phyloP scores from a whole-genome alignment of 2,329 filamentous ascomycete genomes.

The Fusarium veterinarium region DNA sequence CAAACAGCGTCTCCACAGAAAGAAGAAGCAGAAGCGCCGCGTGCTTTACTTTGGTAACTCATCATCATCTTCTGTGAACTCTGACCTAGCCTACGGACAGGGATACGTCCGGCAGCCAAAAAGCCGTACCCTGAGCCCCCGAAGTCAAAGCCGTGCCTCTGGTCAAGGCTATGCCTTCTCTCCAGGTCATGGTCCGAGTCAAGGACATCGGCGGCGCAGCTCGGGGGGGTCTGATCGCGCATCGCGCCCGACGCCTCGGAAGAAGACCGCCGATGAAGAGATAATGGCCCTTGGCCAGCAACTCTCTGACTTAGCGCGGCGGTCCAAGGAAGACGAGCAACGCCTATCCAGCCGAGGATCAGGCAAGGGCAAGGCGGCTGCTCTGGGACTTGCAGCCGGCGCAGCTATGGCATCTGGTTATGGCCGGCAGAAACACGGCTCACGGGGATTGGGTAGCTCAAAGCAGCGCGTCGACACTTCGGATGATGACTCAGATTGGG shows the following conservation, averaged over 20 bases:
- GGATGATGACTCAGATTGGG: slow-evolving; percentile 66
- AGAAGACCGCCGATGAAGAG: slow-evolving; percentile 65
- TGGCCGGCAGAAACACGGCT: slow-evolving; percentile 51
- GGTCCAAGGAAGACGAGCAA: slow-evolving; percentile 63
- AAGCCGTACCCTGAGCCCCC: slow-evolving; percentile 45
- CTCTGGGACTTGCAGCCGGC: slow-evolving; percentile 45
- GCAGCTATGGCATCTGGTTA: slow-evolving; percentile 55
- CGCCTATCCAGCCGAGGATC: slow-evolving; percentile 51
- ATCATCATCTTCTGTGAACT: slow-evolving; percentile 75
- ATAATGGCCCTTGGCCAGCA: slow-evolving; percentile 67
- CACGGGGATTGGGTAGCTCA: slow-evolving; percentile 55
- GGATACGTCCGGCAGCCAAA: slow-evolving; percentile 63
- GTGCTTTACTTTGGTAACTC: slow-evolving; percentile 71
- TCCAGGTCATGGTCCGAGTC: slow-evolving; percentile 17
- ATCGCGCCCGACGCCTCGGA: slow-evolving; percentile 31
- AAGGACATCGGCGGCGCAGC: slow-evolving; percentile 35
- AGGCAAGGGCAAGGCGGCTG: slow-evolving; percentile 39
- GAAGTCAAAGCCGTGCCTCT: slow-evolving; percentile 39
- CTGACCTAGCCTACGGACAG: slow-evolving; percentile 74
- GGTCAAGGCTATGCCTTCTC: slow-evolving; percentile 23
- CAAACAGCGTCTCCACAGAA: slow-evolving; percentile 53
- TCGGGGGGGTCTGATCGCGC: slow-evolving; percentile 31
- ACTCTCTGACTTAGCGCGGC: slow-evolving; percentile 63
- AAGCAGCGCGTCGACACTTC: slow-evolving; percentile 53
- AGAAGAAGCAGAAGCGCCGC: slow-evolving; percentile 60